A percentile compares a stretch with the other conserved stretches of the same genome.
Conservation (phyloP, 2,329 filamentous ascomycete genomes). For the Ophiostoma ips region DNA sequence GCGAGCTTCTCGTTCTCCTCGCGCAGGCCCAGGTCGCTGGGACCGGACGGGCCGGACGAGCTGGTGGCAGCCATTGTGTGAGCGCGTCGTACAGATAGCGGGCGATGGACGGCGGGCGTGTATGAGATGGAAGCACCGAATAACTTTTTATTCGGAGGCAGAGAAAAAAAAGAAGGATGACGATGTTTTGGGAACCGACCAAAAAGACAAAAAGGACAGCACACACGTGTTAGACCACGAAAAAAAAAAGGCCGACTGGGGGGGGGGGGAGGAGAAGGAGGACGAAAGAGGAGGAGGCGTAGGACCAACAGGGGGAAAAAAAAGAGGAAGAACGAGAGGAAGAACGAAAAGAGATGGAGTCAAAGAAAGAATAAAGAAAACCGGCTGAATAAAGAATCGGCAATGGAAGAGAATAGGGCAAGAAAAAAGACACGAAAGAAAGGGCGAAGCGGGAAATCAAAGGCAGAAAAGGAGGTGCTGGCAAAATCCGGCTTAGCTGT, state of each 20-base stretch:
- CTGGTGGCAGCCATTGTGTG: conserved; percentile 17
- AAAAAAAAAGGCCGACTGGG: neutral
- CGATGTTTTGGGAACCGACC: neutral
- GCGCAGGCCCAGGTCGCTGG: conserved; percentile 19
- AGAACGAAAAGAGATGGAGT: neutral
- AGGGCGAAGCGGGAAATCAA: neutral
- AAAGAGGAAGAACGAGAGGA: neutral
- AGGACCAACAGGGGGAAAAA: neutral
- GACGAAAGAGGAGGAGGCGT: neutral
- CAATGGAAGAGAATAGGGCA: neutral
- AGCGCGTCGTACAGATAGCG: neutral
- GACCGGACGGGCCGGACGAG: conserved; percentile 23
- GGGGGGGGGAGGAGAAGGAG: neutral
- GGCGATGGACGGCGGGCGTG: too few species aligned
- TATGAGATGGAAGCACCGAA: neutral
- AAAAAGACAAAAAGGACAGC: neutral
- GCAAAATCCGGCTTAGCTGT: neutral
- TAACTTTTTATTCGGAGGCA: neutral
- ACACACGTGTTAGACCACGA: too few species aligned
- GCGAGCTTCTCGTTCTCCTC: conserved; percentile 21
- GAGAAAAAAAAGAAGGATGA: neutral
- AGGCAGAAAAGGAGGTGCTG: neutral
- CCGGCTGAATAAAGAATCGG: neutral
- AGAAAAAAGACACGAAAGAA: too few species aligned
- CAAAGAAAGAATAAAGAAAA: neutral